Conservation (phyloP, 805 yeast species). For the Ascoidea asiatica region DNA sequence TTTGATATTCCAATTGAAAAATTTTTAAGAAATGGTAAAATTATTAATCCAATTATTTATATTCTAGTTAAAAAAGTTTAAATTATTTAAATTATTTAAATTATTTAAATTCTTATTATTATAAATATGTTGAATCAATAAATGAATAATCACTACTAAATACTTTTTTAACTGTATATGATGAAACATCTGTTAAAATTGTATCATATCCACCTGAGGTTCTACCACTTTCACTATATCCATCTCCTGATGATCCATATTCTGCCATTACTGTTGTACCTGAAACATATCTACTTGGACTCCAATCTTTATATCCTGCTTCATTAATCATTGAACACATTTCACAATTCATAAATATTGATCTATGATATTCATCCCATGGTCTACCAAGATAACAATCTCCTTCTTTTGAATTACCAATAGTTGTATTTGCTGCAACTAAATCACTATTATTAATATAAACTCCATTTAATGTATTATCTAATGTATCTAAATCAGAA, state of each 20-base stretch:
- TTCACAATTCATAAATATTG: neutral
- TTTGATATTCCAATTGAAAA: neutral
- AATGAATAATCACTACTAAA: no score
- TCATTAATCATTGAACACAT: conserved; percentile 2
- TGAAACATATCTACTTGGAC: no score
- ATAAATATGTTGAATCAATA: no score
- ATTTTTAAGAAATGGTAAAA: neutral
- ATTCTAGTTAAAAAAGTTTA: no score
- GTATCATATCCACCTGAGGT: no score
- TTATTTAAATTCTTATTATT: no score
- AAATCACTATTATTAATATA: conserved; percentile 2
- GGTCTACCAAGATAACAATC: conserved; percentile 4
- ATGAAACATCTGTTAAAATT: no score
- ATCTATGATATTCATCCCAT: conserved; percentile 3
- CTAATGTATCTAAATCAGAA: conserved; percentile 1
- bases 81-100: no score
- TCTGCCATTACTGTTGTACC: no score
- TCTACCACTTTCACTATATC: no score
- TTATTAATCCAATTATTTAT: neutral
- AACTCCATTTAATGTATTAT: conserved; percentile 2
- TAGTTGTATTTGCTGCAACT: conserved; percentile 1
- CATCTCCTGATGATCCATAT: no score
- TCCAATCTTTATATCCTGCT: conserved; percentile 3
- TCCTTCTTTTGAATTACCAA: neutral
- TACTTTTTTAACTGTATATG: no score